Evolutionary conservation across 225 moss, liverwort and hornwort species (phyloP), one percentile per base, ranked within the genome.

Genomic region (Climacium dendroides): DNA sequence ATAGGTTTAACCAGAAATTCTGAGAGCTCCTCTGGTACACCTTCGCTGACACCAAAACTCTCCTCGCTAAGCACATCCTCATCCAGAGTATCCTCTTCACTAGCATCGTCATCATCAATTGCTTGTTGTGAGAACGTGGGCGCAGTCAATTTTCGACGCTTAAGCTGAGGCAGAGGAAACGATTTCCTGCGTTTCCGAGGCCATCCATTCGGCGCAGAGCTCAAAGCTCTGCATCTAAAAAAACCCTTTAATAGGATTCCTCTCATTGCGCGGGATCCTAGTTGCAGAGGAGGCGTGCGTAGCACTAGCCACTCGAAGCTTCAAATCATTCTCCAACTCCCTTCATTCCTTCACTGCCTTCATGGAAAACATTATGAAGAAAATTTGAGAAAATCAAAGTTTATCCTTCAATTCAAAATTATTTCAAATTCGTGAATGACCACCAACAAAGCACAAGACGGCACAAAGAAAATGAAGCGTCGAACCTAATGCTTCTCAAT

Each of bases 171-270:
- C 74, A 86, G 39, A 74, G 84, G 73, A 67, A 89, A 89, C 19
- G 85, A 60, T 24, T 53, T 89, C 69, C 89, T 88, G 78, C 89
- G 90, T 77, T 93, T 93, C 80, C 90, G 89, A 30, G 79, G 69
- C 89, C 91, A 88, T 30, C 80, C 88, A 83, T 50, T 71, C 10
- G 82, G 88, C 50, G 34, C 87, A 54, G 88, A 34, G 89, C 85
- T 89, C 77, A 89, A 83, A 13, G 87, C 85, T 48, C 85, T 81
- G 90, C 89, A 90, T 52, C 87, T 83, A 48, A 92, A 91, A 60
- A 91, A 93, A 13, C 92, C 88, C 72, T 89, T 90, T 5, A 92
- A 80, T 28, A 93, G 35, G 61, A 92, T 79, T 30, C 92, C 92
- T 85, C 92, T 89, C 90, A 93, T 92, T 52, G 74, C 48, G 66